These are phyloP conservation scores for Tephrocybe sp. DNA, from an alignment of 768 basidiomycete species.

Conservation along the genomic window DNA sequence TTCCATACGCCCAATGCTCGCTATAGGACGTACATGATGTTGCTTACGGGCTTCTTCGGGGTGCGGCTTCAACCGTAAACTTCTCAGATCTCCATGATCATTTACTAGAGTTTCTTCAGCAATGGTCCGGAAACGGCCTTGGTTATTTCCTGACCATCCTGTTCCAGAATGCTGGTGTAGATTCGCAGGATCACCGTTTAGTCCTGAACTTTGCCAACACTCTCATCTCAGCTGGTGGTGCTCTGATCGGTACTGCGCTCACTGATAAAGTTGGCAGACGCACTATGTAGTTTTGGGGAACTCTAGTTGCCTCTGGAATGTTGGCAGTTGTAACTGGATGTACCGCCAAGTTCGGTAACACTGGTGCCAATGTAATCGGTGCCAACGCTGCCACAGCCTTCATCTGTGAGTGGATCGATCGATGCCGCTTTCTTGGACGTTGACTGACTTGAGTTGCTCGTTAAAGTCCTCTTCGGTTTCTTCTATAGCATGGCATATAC, in stretches of 20 bases:
- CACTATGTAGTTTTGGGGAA: constrained; percentile 48
- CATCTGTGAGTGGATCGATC: constrained; percentile 30
- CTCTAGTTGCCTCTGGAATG: constrained; percentile 32
- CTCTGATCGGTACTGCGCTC: constrained; percentile 36
- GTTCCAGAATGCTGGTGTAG: constrained; percentile 35
- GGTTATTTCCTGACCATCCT: constrained; percentile 46
- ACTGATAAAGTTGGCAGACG: constrained; percentile 43
- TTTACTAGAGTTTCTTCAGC: constrained; percentile 21
- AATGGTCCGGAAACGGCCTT: constrained; percentile 56
- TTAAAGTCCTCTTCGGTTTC: constrained; percentile 48
- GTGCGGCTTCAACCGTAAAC: constrained; percentile 19
- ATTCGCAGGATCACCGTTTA: constrained; percentile 35
- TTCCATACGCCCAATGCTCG: constrained; percentile 45
- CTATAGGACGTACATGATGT: constrained; percentile 44
- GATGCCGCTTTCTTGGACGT: neutral
- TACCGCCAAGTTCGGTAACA: constrained; percentile 37
- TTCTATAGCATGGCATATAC: constrained; percentile 55
- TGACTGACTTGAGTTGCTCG: constrained; percentile 20
- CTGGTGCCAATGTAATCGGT: constrained; percentile 33
- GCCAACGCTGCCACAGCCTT: constrained; percentile 45
- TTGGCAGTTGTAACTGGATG: constrained; percentile 41
- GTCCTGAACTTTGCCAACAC: constrained; percentile 42
- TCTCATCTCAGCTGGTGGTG: constrained; percentile 37
- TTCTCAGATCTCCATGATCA: no score
- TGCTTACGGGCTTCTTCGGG: constrained; percentile 54